Evolutionary conservation across 345 rosid genomes (phyloP), one percentile per base, ranked within the genome.

Genomic region (Aquilaria sinensis): DNA sequence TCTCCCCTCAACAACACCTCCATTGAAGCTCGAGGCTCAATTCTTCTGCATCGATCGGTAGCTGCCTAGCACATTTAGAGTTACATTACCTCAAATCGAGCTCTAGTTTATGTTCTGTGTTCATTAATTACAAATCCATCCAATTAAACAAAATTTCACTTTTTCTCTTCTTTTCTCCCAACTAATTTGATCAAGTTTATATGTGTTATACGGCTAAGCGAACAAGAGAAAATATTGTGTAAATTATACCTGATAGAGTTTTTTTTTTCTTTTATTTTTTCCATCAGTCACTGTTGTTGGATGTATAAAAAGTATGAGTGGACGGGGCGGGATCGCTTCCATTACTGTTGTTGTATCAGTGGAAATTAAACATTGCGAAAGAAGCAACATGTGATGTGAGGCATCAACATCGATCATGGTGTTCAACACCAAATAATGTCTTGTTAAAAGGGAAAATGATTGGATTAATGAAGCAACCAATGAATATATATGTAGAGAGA

Each of bases 21-120:
- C 73, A 13, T 49, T 64, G n/a, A 53, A 56, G 37, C 60, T 11
- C 45, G 32, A 2, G 16, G 15, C 58, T 23, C 65, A 45, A 52
- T 56, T 2, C 34, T 45, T 14, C 29, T 67, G 31, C 50, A 16
- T 31, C 3, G 54, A 16, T 51, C 48, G 50, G 55, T 41, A 8
- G 53, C 31, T 29, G 1, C 33, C 3, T 41, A 1, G 23, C 12
- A 2, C 46, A 12, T 31, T 23, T 23, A 23, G 23, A 23, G 23
- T 23, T 23, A 23, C 23, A 23, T 23, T 23, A 23, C 23, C 23
- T 23, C 23, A 23, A 23, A 23, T 23, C 23, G 23, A 23, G 23
- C 23, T 23, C 23, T 23, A 23, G 23, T 23, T 23, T 23, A 23
- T 23, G 23, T 23, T 23, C 23, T 23, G 23, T 23, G 23, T 23